These are phyloP conservation scores for Ramaria sp. DNA, from an alignment of 768 basidiomycete genomes.

Conservation along the genomic window DNA sequence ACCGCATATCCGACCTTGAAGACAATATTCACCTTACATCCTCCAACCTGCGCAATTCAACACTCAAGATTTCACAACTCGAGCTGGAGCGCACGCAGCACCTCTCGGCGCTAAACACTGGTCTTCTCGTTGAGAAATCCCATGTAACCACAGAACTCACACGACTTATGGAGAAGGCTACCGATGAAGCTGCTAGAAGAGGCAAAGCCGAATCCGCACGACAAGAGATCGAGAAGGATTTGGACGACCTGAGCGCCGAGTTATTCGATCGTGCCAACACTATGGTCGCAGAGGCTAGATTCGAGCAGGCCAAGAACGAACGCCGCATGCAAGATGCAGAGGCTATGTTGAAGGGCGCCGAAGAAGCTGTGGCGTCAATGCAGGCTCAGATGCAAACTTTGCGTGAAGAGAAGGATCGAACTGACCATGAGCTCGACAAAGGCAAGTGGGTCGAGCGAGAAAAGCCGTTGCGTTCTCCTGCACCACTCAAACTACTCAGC, in stretches of 20 bases:
- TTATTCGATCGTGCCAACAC: slow-evolving; percentile 90
- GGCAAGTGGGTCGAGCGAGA: slow-evolving; percentile 54
- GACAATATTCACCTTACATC: slow-evolving; percentile 70
- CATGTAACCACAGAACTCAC: slow-evolving; percentile 89
- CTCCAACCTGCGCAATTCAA: slow-evolving; percentile 45
- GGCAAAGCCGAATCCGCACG: slow-evolving; percentile 85
- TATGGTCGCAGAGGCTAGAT: slow-evolving; percentile 94
- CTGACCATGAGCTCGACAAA: slow-evolving; percentile 46
- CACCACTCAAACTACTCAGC: slow-evolving; percentile 38
- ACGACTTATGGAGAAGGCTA: slow-evolving; percentile 88
- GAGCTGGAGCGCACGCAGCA: slow-evolving; percentile 82
- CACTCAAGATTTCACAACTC: slow-evolving; percentile 63
- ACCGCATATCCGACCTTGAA: slow-evolving; percentile 86
- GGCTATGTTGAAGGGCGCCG: slow-evolving; percentile 66
- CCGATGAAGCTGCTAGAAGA: slow-evolving; percentile 84
- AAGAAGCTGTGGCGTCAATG: slow-evolving; percentile 77
- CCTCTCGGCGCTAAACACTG: slow-evolving; percentile 82
- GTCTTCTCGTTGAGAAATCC: slow-evolving; percentile 81
- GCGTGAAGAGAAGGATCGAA: slow-evolving; percentile 52
- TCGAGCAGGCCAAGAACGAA: slow-evolving; percentile 45
- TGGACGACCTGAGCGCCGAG: slow-evolving; percentile 86
- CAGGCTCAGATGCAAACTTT: slow-evolving; percentile 76
- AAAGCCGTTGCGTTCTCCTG: slow-evolving; percentile 18
- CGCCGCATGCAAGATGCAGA: slow-evolving; percentile 71
- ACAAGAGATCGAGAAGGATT: slow-evolving; percentile 78